Percentiles rank a stretch among this genome's conserved stretches.
phyloP scores from a whole-genome alignment of 2,329 filamentous ascomycete species.

The Diaporthe sp. region DNA sequence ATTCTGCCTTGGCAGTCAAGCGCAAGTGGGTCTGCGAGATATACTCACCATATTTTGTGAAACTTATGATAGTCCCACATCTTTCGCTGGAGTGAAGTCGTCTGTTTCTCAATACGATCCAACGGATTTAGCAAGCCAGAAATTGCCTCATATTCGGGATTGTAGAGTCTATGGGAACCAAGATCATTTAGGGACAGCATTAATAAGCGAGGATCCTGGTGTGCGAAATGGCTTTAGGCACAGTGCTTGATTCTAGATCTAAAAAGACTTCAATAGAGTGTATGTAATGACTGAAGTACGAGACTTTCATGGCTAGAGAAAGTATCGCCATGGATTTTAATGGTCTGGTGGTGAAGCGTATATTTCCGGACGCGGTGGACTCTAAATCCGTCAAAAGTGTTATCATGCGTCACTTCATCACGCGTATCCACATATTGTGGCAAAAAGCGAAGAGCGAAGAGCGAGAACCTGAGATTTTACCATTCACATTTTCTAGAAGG shows the following conservation, averaged over 20 bases:
- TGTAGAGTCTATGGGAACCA: too few species aligned
- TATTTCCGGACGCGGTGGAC: neutral
- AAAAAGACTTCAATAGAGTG: too few species aligned
- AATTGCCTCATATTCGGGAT: neutral
- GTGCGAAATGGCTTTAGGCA: neutral
- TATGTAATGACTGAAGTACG: neutral
- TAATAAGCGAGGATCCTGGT: neutral
- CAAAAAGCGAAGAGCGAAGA: neutral
- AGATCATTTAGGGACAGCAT: neutral
- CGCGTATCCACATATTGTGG: neutral
- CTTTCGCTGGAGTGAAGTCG: neutral
- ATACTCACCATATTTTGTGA: neutral
- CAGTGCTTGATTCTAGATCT: neutral
- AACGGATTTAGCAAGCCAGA: neutral
- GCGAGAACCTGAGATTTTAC: neutral
- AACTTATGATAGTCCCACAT: neutral
- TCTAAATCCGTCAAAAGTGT: neutral
- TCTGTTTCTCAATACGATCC: neutral
- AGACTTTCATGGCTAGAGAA: neutral
- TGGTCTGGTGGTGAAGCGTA: neutral
- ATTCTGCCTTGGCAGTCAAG: neutral
- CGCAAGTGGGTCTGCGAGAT: constrained; percentile 1
- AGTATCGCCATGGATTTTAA: neutral
- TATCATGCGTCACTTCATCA: neutral
- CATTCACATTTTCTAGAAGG: neutral